Percentiles rank a stretch among this genome's conserved stretches.
phyloP scores from a whole-genome alignment of 495 filamentous ascomycete species.

The Penicillium riverlandense region DNA sequence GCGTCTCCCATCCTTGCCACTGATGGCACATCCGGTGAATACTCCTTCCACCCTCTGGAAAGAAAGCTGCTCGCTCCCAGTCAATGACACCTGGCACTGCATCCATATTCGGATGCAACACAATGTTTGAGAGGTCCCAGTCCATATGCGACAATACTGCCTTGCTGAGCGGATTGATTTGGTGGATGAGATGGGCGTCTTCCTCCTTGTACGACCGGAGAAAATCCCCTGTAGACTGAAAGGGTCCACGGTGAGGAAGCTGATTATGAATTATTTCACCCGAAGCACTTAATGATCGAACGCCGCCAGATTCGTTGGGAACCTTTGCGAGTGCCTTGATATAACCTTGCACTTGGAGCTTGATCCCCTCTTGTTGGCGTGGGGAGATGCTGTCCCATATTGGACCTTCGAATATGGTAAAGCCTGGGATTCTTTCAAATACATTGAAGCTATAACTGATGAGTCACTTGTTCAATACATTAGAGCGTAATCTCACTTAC shows the following conservation, averaged over 20 bases:
- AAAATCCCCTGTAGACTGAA: background rate
- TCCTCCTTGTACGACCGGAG: background rate
- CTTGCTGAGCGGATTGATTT: background rate
- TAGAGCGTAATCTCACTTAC: no score
- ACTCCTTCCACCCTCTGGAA: background rate
- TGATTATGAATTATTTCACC: background rate
- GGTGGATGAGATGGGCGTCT: background rate
- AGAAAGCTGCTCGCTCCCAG: background rate
- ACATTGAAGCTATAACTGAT: slow-evolving; percentile 1
- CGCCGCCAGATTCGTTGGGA: background rate
- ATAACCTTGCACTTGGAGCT: background rate
- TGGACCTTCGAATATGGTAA: background rate
- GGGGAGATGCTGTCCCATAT: background rate
- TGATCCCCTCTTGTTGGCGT: background rate
- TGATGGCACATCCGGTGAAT: background rate
- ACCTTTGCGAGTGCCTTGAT: background rate
- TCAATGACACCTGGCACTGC: background rate
- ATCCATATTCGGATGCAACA: background rate
- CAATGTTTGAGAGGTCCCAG: slow-evolving; percentile 1
- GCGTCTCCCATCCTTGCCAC: background rate
- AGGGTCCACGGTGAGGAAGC: slow-evolving; percentile 1
- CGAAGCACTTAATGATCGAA: background rate
- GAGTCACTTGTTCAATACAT: no score
- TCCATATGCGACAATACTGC: background rate
- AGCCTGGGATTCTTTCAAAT: background rate